Base-by-base conservation (phyloP, 257 asterid genomes). In the Solanum habrochaites region DNA sequence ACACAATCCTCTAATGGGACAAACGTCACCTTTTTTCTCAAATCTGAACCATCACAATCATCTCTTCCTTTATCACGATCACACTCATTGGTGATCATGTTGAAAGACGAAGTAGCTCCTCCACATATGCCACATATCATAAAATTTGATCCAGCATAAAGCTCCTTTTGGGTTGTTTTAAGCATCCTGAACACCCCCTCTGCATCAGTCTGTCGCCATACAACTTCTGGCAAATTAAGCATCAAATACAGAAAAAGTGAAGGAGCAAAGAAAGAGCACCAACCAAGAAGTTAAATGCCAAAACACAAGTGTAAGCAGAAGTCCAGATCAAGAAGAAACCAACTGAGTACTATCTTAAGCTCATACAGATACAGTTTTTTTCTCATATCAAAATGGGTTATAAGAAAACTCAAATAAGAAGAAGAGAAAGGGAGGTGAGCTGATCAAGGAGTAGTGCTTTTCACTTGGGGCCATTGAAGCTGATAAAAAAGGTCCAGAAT, bases 41-140 rank as follows among this genome's bases (percentile, higher is more conserved):
- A 69, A 81, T 92, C 98, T 39, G 94, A 75, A 87, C 87, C 95
- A 60, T 89, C 92, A 83, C 85, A 88, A 90, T 83, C 87, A 88
- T 85, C 91, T 88, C 90, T 89, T 31, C 83, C 89, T 83, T 45
- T 85, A 56, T 85, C 83, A 89, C 42, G 82, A 73, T 88, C 90
- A 74, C 86, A 87, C 77, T 91, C 98, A 15, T 88, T 40, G 4
- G 96, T 56, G 84, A 97, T 95, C 81, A 93, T 82, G 88, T 93
- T 93, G 85, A 95, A 96, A 83, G 98, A 92, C 69, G 94, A 40
- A 73, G 97, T n/a, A 49, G 93, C 90, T 89, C 96, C 95, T 74
- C 99, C 98, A 88, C 99, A 97, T 86, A 93, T 90, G 71, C 99
- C 98, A 93, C 99, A 97, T 91, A 95, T 92, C 91, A 91, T 86